Percentiles rank a stretch among this genome's conserved stretches.
Conservation (phyloP, 2,329 filamentous ascomycete genomes). For the Xylariomycetidae sp. region DNA sequence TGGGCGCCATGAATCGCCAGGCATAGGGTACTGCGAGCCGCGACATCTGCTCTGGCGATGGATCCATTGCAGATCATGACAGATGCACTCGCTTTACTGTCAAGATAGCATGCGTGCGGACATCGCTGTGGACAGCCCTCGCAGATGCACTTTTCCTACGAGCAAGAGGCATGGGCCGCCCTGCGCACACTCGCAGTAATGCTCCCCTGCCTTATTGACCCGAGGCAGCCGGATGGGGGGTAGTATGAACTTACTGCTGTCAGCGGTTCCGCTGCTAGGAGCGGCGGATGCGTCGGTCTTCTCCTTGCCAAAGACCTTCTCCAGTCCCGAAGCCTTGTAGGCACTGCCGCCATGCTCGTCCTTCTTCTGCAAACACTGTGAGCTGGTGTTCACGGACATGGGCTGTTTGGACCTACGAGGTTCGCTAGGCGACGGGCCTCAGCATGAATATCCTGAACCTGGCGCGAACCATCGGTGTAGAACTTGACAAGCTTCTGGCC, state of each 20-base stretch:
- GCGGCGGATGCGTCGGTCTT: conserved; percentile 12
- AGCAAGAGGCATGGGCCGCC: not conserved
- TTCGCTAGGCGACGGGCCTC: conserved; percentile 86
- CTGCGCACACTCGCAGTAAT: conserved; percentile 8
- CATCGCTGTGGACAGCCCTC: not conserved
- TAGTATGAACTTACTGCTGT: too few species aligned
- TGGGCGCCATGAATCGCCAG: too few species aligned
- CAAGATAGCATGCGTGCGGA: too few species aligned
- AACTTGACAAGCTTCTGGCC: conserved; percentile 84
- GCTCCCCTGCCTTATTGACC: conserved; percentile 3
- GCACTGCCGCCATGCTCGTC: conserved; percentile 53
- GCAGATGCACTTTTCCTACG: not conserved
- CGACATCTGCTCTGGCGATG: too few species aligned
- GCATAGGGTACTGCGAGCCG: too few species aligned
- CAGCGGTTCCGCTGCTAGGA: conserved; percentile 12
- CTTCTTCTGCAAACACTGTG: too few species aligned
- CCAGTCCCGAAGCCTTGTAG: conserved; percentile 52
- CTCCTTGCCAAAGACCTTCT: conserved; percentile 52
- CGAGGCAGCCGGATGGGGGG: conserved; percentile 3
- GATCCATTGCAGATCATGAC: too few species aligned
- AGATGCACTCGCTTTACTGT: too few species aligned
- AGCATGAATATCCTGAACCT: conserved; percentile 87
- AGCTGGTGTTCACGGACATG: too few species aligned
- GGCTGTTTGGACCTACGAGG: too few species aligned
- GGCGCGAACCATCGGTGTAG: conserved; percentile 77